These are phyloP conservation scores for Gynochthodes officinalis DNA, from an alignment of 257 asterid species.

Conservation along the genomic window DNA sequence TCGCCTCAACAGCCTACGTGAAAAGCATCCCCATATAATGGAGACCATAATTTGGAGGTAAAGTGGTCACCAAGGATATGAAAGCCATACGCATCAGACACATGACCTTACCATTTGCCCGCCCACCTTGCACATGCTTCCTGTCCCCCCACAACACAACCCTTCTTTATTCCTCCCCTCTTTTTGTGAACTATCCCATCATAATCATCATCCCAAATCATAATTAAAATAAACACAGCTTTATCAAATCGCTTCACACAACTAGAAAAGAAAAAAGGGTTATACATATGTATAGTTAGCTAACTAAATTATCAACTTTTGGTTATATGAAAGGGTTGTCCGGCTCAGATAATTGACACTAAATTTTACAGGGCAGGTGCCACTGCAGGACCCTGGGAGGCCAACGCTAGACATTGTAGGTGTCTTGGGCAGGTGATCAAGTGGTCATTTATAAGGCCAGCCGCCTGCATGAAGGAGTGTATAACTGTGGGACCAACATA, in stretches of 20 bases:
- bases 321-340: neutral
- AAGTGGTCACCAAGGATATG: constrained; percentile 20
- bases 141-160: constrained; percentile 26
- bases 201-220: constrained; percentile 20
- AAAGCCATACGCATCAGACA: constrained; percentile 28
- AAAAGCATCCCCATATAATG: constrained; percentile 29
- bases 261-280: neutral
- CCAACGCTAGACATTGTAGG: constrained; percentile 28
- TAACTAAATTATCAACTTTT: constrained; percentile 8
- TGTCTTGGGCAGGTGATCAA: constrained; percentile 65
- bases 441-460: constrained; percentile 87
- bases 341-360: constrained; percentile 1
- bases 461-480: constrained; percentile 88
- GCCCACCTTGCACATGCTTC: constrained; percentile 42
- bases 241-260: constrained; percentile 12
- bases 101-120: constrained; percentile 27
- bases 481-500: constrained; percentile 74
- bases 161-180: constrained; percentile 18
- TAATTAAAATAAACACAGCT: constrained; percentile 9
- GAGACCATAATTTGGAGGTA: constrained; percentile 11
- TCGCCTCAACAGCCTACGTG: constrained; percentile 11
- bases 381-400: constrained; percentile 16
- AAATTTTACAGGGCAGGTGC: constrained; percentile 13
- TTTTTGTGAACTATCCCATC: constrained; percentile 8
- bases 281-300: constrained; percentile 18